Evolutionary conservation across 306 rosid species (phyloP).

Genomic region (Boehmeria nivea): DNA sequence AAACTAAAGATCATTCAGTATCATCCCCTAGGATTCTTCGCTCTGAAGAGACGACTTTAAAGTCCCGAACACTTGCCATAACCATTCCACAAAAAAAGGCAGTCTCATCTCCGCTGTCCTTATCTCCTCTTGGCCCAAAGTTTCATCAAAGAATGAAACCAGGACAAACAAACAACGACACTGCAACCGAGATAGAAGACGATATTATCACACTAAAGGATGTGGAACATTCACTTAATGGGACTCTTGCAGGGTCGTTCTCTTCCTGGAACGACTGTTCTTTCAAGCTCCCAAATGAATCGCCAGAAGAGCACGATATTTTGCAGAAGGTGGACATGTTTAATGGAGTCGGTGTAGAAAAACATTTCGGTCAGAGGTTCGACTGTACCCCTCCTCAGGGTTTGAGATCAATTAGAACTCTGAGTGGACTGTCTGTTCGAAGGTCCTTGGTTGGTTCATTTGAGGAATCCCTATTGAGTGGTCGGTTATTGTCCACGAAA

Average conservation of each 20-base stretch:
- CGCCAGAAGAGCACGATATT: slow-evolving; percentile 24
- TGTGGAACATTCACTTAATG: slow-evolving; percentile 38
- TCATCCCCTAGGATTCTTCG: slow-evolving; percentile 27
- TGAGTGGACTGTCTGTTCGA: slow-evolving; percentile 40
- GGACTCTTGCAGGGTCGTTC: slow-evolving; percentile 27
- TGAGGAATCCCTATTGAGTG: slow-evolving; percentile 82
- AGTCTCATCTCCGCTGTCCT: slow-evolving; percentile 39
- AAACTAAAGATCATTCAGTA: slow-evolving; percentile 19
- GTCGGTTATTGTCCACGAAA: slow-evolving; percentile 55
- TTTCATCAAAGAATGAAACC: slow-evolving; percentile 31
- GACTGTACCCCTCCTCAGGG: slow-evolving; percentile 38
- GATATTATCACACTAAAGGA: slow-evolving; percentile 32
- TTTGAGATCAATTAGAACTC: slow-evolving; percentile 27
- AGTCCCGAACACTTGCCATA: slow-evolving; percentile 28
- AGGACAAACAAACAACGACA: slow-evolving; percentile 19
- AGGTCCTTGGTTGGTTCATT: slow-evolving; percentile 81
- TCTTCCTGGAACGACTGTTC: slow-evolving; percentile 24
- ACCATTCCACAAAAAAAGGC: slow-evolving; percentile 31
- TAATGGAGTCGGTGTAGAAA: slow-evolving; percentile 27
- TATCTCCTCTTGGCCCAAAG: slow-evolving; percentile 70
- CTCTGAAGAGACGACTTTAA: slow-evolving; percentile 22
- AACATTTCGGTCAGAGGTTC: slow-evolving; percentile 29
- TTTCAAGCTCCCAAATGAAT: slow-evolving; percentile 21
- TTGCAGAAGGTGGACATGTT: slow-evolving; percentile 30
- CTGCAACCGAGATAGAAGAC: slow-evolving; percentile 28